A percentile compares a stretch with the other conserved stretches of the same genome.
Evolutionary conservation across 768 basidiomycete species (phyloP).

Genomic region (Hygrophoropsis aurantiaca): DNA sequence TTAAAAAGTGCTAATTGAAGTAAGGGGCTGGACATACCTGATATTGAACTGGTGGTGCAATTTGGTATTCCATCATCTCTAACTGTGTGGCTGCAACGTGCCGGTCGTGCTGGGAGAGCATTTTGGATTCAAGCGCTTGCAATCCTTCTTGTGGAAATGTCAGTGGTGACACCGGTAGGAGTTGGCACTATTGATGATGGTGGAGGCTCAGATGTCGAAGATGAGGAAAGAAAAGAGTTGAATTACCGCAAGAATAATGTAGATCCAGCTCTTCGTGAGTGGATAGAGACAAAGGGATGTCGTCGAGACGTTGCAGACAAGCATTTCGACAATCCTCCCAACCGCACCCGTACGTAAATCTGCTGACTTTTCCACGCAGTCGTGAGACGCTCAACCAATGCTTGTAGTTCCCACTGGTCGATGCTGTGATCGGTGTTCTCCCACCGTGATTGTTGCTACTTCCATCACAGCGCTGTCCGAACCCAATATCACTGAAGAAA

Average conservation of each 20-base stretch:
- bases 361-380: neutral
- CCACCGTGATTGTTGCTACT: too few relatives aligned
- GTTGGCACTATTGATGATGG: neutral
- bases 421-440: conserved; percentile 19
- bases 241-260: conserved; percentile 22
- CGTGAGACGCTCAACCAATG: neutral
- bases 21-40: conserved; percentile 35
- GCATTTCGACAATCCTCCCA: conserved; percentile 33
- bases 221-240: conserved; percentile 14
- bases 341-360: conserved; percentile 15
- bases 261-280: conserved; percentile 26
- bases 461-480: too few relatives aligned
- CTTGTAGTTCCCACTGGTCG: conserved; percentile 11
- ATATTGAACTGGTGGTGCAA: conserved; percentile 36
- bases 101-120: conserved; percentile 23
- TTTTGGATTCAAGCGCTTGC: neutral
- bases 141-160: neutral
- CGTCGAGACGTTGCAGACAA: conserved; percentile 26
- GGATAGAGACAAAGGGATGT: conserved; percentile 26
- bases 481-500: neutral
- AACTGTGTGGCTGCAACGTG: conserved; percentile 32
- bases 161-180: neutral
- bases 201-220: neutral
- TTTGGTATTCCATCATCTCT: conserved; percentile 33
- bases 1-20: neutral